Conservation (phyloP, 192 early-diverging fungal species). For the Gonapodya prolifera region DNA sequence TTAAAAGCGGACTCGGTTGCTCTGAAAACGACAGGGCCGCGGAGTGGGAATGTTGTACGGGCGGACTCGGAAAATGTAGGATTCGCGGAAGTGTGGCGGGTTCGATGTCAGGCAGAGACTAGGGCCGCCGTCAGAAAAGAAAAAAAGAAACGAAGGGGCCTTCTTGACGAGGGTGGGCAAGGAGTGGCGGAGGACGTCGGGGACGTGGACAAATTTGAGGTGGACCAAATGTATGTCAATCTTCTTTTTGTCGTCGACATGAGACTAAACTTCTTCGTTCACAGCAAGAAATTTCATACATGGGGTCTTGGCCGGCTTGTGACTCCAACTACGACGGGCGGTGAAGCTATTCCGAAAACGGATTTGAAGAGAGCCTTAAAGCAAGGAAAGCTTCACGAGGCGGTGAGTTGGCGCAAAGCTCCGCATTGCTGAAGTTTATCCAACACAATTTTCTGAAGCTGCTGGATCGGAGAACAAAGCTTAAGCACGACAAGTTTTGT, state of each 20-base stretch:
- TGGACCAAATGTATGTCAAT: slow-evolving; percentile 47
- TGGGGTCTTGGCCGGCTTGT: slow-evolving; percentile 52
- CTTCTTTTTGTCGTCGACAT: not conserved
- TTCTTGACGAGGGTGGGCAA: not conserved
- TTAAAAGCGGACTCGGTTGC: slow-evolving; percentile 49
- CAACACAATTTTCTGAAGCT: slow-evolving; percentile 13
- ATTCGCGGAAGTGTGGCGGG: slow-evolving; percentile 53
- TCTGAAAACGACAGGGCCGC: slow-evolving; percentile 16
- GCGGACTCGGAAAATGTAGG: slow-evolving; percentile 61
- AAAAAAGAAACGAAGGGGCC: slow-evolving; percentile 20
- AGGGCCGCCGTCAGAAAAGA: slow-evolving; percentile 35
- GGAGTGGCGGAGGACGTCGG: slow-evolving; percentile 22
- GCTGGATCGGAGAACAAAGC: slow-evolving; percentile 63
- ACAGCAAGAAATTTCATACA: slow-evolving; percentile 60
- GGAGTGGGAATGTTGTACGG: slow-evolving; percentile 33
- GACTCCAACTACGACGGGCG: not conserved
- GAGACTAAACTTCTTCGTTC: not conserved
- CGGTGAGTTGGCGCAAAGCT: slow-evolving; percentile 9
- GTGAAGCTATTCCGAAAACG: not conserved
- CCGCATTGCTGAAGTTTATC: too few relatives aligned
- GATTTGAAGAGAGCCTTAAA: slow-evolving; percentile 51
- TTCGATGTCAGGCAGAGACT: slow-evolving; percentile 59
- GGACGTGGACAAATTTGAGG: slow-evolving; percentile 39
- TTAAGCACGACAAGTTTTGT: slow-evolving; percentile 65
- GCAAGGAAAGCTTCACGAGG: slow-evolving; percentile 58